A percentile compares a stretch with the other conserved stretches of the same genome.
phyloP scores from a whole-genome alignment of 371 early-diverging fungal genomes.

The Aphelidium insulamus region DNA sequence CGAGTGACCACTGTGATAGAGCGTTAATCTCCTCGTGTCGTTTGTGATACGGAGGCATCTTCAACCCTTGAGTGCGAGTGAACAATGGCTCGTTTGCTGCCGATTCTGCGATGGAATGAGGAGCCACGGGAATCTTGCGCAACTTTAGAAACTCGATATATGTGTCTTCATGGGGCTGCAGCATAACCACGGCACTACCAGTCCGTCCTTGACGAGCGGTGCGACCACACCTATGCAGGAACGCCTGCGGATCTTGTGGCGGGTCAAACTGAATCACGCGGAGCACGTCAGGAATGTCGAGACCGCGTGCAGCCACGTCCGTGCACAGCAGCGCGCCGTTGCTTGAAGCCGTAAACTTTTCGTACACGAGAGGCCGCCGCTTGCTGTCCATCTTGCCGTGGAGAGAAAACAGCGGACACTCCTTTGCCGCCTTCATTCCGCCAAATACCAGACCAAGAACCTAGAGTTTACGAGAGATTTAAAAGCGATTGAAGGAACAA shows the following conservation, averaged over 20 bases:
- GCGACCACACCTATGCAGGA: conserved; percentile 95
- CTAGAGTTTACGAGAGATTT: too few relatives aligned
- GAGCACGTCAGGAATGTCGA: conserved; percentile 94
- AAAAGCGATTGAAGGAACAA: conserved; percentile 7
- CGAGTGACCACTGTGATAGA: background rate
- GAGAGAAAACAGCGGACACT: conserved; percentile 56
- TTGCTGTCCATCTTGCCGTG: conserved; percentile 89
- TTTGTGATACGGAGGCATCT: conserved; percentile 6
- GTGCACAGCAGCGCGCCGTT: conserved; percentile 71
- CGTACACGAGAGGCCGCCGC: conserved; percentile 39
- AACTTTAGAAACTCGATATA: conserved; percentile 67
- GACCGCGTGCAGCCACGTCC: conserved; percentile 92
- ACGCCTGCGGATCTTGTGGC: conserved; percentile 86
- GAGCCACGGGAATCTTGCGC: conserved; percentile 58
- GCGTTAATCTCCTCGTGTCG: conserved; percentile 9
- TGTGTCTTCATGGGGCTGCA: conserved; percentile 64
- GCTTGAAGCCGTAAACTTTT: conserved; percentile 28
- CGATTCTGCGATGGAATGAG: conserved; percentile 5
- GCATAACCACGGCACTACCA: conserved; percentile 68
- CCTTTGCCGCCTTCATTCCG: too few relatives aligned
- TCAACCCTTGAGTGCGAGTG: conserved; percentile 5
- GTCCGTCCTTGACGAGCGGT: conserved; percentile 78
- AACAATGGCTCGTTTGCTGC: conserved; percentile 4
- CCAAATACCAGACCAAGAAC: too few relatives aligned
- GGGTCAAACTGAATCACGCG: conserved; percentile 88